A percentile compares a stretch with the other conserved stretches of the same genome.
phyloP scores from a whole-genome alignment of 129 eudicot species.

The Helichrysum umbraculigerum region DNA sequence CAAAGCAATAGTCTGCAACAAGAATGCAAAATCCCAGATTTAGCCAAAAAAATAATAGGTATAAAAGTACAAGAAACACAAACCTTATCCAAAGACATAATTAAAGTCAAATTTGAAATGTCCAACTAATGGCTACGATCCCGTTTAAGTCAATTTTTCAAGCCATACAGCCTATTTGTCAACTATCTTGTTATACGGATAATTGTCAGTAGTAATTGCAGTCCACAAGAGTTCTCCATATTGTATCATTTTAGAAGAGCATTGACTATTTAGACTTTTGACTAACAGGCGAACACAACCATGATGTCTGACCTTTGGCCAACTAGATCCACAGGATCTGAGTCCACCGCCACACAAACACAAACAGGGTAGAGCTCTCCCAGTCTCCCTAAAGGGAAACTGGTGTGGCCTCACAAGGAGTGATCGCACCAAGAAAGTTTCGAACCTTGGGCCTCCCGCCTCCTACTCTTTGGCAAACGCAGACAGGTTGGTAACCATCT shows the following conservation, averaged over 20 bases:
- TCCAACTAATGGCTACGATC: constrained; percentile 17
- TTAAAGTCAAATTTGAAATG: constrained; percentile 2
- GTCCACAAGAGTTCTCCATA: constrained; percentile 3
- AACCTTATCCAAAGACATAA: neutral
- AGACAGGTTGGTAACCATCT: neutral
- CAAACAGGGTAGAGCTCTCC: neutral
- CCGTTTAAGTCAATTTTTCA: constrained; percentile 5
- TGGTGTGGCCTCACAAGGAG: neutral
- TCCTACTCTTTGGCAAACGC: neutral
- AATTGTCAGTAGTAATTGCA: neutral
- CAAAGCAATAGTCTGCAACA: constrained; percentile 76
- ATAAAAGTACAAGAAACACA: neutral
- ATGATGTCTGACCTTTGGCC: neutral
- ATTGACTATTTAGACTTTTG: constrained; percentile 3
- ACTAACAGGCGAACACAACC: neutral
- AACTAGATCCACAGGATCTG: neutral
- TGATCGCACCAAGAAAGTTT: too few species aligned
- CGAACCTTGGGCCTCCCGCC: neutral
- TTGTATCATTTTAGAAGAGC: neutral
- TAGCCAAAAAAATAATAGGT: neutral
- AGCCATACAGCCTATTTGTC: constrained; percentile 5
- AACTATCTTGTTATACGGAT: neutral
- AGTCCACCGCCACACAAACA: neutral
- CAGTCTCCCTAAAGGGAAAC: neutral
- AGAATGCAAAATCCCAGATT: constrained; percentile 27